Evolutionary conservation across 2,329 filamentous ascomycete genomes (phyloP).

Genomic region (Botrytis porri): DNA sequence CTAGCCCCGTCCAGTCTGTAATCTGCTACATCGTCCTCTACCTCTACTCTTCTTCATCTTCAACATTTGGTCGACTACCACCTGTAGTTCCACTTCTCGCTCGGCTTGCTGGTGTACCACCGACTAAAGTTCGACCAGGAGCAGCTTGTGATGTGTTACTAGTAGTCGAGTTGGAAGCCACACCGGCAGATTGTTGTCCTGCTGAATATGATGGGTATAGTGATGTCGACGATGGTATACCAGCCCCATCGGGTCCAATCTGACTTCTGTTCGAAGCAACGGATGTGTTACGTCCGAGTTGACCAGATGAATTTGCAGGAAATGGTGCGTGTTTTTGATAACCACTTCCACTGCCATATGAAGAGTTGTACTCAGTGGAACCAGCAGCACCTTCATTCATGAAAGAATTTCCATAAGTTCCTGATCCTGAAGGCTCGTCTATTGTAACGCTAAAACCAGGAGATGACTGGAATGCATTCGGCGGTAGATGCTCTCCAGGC

Average conservation of each 20-base stretch:
- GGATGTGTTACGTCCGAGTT: slow-evolving; percentile 11
- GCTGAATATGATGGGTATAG: background rate
- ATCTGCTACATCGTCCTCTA: background rate
- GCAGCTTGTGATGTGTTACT: slow-evolving; percentile 4
- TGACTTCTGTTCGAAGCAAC: slow-evolving; percentile 12
- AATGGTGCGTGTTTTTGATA: slow-evolving; percentile 14
- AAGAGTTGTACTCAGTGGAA: background rate
- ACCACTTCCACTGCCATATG: slow-evolving; percentile 14
- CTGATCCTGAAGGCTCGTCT: background rate
- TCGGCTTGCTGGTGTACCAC: background rate
- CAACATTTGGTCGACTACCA: background rate
- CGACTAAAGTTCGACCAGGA: slow-evolving; percentile 6
- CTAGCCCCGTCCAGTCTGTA: background rate
- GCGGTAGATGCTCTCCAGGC: slow-evolving; percentile 32
- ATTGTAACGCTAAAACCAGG: slow-evolving; percentile 19
- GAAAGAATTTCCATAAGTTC: slow-evolving; percentile 6
- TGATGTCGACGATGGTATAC: background rate
- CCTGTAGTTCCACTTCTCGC: slow-evolving; percentile 4
- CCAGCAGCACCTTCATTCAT: background rate
- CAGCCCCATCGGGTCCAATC: background rate
- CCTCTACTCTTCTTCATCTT: background rate
- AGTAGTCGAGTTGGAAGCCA: background rate
- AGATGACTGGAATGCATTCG: background rate
- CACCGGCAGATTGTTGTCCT: background rate
- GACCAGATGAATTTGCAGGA: slow-evolving; percentile 6